A percentile compares a stretch with the other conserved stretches of the same genome.
These are phyloP conservation scores for Glycine soja DNA, from an alignment of 306 rosid species.

Conservation along the genomic window DNA sequence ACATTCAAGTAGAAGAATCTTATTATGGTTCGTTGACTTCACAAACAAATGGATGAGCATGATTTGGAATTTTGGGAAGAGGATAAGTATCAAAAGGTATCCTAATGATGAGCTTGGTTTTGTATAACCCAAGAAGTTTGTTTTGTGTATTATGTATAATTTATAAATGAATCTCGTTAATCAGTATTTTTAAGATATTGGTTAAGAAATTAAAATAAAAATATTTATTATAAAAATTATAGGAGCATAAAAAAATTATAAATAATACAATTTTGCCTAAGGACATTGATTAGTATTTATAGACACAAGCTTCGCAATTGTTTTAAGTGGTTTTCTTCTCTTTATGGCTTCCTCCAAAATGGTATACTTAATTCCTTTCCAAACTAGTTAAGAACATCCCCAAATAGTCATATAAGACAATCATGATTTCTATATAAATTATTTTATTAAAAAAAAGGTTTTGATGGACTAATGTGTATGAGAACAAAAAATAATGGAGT, in stretches of 20 bases:
- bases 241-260: too few relatives aligned
- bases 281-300: too few relatives aligned
- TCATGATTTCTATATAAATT: not conserved
- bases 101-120: not conserved
- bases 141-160: not conserved
- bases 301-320: too few relatives aligned
- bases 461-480: not conserved
- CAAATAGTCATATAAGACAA: not conserved
- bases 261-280: too few relatives aligned
- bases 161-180: too few relatives aligned
- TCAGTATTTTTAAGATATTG: too few relatives aligned
- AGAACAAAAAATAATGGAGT: not conserved
- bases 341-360: not conserved
- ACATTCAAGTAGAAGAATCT: not conserved
- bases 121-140: not conserved
- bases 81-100: too few relatives aligned
- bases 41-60: not conserved
- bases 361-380: not conserved
- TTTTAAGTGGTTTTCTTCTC: not conserved
- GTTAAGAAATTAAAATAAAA: too few relatives aligned
- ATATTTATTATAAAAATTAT: too few relatives aligned
- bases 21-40: conserved; percentile 3
- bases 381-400: not conserved
- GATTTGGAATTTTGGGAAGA: not conserved
- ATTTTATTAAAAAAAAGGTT: not conserved